Evolutionary conservation across 2,329 filamentous ascomycete genomes (phyloP).

Genomic region (Clarireedia homoeocarpa): DNA sequence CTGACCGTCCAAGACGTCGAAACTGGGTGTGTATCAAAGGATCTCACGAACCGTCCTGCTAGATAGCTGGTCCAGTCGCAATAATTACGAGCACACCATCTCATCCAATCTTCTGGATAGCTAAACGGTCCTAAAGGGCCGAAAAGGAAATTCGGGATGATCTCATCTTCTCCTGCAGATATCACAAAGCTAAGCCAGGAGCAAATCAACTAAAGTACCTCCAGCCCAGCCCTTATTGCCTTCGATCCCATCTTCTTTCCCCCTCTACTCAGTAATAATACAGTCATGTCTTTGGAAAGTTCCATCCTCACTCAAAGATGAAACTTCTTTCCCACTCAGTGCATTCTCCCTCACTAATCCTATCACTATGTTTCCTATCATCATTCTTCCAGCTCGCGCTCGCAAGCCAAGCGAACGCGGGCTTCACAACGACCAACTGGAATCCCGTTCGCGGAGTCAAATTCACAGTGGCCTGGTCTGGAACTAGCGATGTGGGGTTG

Average conservation of each 20-base stretch:
- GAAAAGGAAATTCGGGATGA: too few species aligned
- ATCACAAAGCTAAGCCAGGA: too few species aligned
- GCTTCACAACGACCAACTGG: background rate
- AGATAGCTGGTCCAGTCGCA: too few species aligned
- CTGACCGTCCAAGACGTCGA: too few species aligned
- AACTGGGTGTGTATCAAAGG: too few species aligned
- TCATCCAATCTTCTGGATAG: too few species aligned
- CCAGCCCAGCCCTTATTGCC: too few species aligned
- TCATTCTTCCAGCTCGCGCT: background rate
- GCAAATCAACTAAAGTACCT: too few species aligned
- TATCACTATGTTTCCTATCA: background rate
- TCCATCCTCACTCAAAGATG: background rate
- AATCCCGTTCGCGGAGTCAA: background rate
- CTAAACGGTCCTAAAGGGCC: too few species aligned
- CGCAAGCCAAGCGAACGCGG: background rate
- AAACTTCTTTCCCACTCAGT: background rate
- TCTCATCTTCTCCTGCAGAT: too few species aligned
- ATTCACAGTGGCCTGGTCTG: background rate
- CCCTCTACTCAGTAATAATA: background rate
- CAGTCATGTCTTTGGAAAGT: background rate
- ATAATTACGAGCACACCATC: too few species aligned
- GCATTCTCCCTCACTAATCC: background rate
- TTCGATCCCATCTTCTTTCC: background rate
- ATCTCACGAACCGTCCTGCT: too few species aligned
- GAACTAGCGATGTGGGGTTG: background rate